Evolutionary conservation across 805 yeast species (phyloP), one percentile per base, ranked within the genome.

Genomic region (Jamesozyma spencerorum): DNA sequence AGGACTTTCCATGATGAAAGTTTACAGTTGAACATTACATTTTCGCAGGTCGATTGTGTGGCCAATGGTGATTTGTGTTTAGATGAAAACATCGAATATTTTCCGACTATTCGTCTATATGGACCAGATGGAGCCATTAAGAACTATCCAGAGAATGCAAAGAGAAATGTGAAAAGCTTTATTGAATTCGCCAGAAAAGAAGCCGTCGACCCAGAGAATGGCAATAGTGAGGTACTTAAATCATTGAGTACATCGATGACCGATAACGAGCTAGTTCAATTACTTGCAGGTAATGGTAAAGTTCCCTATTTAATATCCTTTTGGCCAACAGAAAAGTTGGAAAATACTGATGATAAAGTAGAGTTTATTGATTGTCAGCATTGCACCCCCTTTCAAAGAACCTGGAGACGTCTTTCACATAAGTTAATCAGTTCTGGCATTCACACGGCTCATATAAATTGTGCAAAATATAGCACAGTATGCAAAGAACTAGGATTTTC

Each of bases 31-130:
- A 47, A 52, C 26, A 67, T 81, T 13, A 67, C 68, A 17, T 73
- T 87, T 70, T 70, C 75, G 43, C 90, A 84, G 54, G 94, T 92
- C 28, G 78, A 92, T 61, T 92, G 98, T 64, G 73, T 83, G 7
- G 85, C 75, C 36, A 73, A 81, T 54, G 96, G 95, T 11, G 97
- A 90, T 57, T 66, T 92, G 39, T 92, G 98, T 62, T 67, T 63
- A 7, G 65, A 77, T 18, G 84, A 85, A 60, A 69, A 71, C 3
- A 72, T 90, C 41, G 50, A 42, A 15, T 72, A 66, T n/a, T 88
- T 74, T 57, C 98, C 98, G 5, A 65, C 71, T 17, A 62, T 90
- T 31, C 68, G 81, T 40, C 66, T 90, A 7, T 88, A 82, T 62
- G 77, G 77, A 1, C 81, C 86, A 0, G 62, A 64, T 18, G 75